Percentiles rank a stretch among this genome's conserved stretches.
Evolutionary conservation across 345 rosid genomes (phyloP).

Genomic region (Isatis tinctoria): DNA sequence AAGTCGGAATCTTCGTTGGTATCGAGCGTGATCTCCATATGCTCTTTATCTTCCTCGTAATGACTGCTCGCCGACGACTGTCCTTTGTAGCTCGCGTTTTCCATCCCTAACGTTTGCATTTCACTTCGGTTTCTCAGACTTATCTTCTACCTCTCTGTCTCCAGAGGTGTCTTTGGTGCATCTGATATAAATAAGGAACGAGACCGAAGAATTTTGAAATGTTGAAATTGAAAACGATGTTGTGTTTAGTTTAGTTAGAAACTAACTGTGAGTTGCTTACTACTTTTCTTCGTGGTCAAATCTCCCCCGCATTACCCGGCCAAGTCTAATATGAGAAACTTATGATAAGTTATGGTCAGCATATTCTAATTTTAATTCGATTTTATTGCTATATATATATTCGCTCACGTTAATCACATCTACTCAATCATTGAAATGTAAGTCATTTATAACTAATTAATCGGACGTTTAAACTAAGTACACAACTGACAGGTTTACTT

Average conservation of each 20-base stretch:
- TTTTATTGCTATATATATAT: not conserved
- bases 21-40: slow-evolving; percentile 79
- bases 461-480: not conserved
- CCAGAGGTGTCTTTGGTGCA: not conserved
- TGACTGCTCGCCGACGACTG: not conserved
- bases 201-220: not conserved
- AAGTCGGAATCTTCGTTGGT: slow-evolving; percentile 65
- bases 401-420: not conserved
- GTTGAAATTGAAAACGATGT: too few relatives aligned
- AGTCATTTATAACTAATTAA: not conserved
- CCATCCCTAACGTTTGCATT: slow-evolving; percentile 27
- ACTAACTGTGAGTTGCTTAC: not conserved
- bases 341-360: not conserved
- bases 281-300: slow-evolving; percentile 16
- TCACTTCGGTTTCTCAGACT: not conserved
- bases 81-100: slow-evolving; percentile 10
- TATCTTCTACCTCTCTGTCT: not conserved
- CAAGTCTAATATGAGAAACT: slow-evolving; percentile 2
- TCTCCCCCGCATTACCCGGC: slow-evolving; percentile 12
- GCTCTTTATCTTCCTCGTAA: slow-evolving; percentile 27
- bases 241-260: slow-evolving; percentile 1
- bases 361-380: not conserved
- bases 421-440: not conserved
- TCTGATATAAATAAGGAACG: not conserved
- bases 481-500: not conserved